Base-by-base conservation (phyloP, 495 filamentous ascomycete species). In the Trichocladium uniseriatum region DNA sequence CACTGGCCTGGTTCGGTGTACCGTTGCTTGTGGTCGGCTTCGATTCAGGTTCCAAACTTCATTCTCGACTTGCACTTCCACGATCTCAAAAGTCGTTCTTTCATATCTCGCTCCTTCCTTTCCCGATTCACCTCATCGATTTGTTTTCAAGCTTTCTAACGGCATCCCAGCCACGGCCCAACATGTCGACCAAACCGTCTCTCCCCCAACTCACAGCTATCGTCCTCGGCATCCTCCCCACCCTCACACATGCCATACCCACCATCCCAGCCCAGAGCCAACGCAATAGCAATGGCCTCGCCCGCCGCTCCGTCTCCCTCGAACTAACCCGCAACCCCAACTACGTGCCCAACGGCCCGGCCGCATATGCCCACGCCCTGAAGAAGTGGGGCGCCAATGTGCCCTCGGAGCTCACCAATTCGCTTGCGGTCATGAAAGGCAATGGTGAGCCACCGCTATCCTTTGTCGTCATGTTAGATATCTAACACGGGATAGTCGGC, bases 331-430 rank as follows among this genome's bases (percentile, higher is more conserved):
- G 49, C 36, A 61, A 59, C 47, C 45, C 53, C 1, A 10, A 40
- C 10, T 55, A 56, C 45, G 20, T 18, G 3, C 55, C 38, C 29
- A 53, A 64, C 27, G 61, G 61, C n/a, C 61, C 48, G 2, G 48
- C 42, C 24, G 49, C 48, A 31, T 61, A 64, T 37, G 42, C 41
- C 5, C 43, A 43, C 19, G 61, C 61, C 5, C 58, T 57, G 31
- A 29, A 46, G 15, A 61, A 61, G 27, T 64, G 56, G 53, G 49
- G 51, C 11, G 40, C 32, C 16, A 6, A 38, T 0, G 18, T 61
- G 1, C 53, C 58, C 6, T 24, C 43, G 7, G 24, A 21, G 1
- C 32, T 59, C 11, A 21, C 9, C 9, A 14, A 52, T 2, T 16
- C 14, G 9, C 35, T 52, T 15, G 32, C 21, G 3, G 32, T 3